Conservation (phyloP, 2,329 filamentous ascomycete genomes). For the Pochonia chlamydosporia region DNA sequence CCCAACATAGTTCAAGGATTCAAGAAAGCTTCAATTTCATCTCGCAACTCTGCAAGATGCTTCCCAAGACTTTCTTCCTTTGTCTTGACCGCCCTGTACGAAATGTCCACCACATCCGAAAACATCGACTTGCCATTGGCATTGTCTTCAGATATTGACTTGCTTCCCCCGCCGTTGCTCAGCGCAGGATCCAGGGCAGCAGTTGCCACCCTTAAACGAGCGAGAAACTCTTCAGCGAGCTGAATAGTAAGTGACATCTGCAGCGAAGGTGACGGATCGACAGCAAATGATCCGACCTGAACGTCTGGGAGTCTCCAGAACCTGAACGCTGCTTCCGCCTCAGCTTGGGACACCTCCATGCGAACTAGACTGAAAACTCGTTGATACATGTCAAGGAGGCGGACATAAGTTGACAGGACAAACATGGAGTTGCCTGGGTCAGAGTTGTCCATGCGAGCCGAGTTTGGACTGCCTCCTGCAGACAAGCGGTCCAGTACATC, state of each 20-base stretch:
- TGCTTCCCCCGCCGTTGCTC: conserved; percentile 9
- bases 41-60: conserved; percentile 25
- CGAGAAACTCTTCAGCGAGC: conserved; percentile 35
- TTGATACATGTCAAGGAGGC: conserved; percentile 35
- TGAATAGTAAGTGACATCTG: conserved; percentile 37
- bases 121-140: conserved; percentile 23
- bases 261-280: conserved; percentile 32
- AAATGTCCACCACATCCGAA: conserved; percentile 24
- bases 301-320: conserved; percentile 36
- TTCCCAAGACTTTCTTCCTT: conserved; percentile 27
- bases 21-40: conserved; percentile 26
- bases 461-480: conserved; percentile 6
- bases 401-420: conserved; percentile 31
- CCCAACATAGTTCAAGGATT: conserved; percentile 16
- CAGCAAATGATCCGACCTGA: conserved; percentile 32
- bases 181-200: conserved; percentile 19
- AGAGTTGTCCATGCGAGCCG: conserved; percentile 18
- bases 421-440: conserved; percentile 33
- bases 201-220: conserved; percentile 27
- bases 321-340: conserved; percentile 21
- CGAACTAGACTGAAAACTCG: conserved; percentile 31
- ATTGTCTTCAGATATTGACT: conserved; percentile 5
- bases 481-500: conserved; percentile 26
- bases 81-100: conserved; percentile 23
- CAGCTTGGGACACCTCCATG: conserved; percentile 23